Evolutionary conservation across 306 rosid species (phyloP).

Genomic region (Begonia peltatifolia): DNA sequence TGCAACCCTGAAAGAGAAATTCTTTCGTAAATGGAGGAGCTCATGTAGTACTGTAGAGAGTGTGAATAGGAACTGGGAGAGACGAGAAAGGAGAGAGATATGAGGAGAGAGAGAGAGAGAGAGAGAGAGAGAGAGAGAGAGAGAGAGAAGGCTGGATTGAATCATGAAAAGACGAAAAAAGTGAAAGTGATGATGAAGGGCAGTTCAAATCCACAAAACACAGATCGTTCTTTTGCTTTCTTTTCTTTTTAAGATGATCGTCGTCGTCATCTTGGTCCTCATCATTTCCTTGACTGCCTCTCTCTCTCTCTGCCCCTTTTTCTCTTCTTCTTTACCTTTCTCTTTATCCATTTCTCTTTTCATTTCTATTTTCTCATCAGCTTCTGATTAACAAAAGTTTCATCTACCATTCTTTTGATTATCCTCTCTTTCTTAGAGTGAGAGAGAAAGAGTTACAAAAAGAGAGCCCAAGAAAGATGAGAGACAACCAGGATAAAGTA

Average conservation of each 20-base stretch:
- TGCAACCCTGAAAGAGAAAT: no score
- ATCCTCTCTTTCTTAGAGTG: conserved; percentile 22
- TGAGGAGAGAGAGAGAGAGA: no score
- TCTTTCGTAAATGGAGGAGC: no score
- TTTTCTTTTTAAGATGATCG: conserved; percentile 5
- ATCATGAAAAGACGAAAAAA: neutral
- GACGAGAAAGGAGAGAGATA: no score
- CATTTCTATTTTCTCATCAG: conserved; percentile 1
- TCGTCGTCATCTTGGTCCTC: conserved; percentile 5
- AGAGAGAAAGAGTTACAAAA: conserved; percentile 7
- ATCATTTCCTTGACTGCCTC: neutral
- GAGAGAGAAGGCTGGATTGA: neutral
- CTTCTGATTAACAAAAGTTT: conserved; percentile 14
- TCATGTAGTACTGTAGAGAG: no score
- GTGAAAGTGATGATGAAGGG: neutral
- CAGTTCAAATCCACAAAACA: conserved; percentile 7
- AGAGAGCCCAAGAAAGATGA: no score
- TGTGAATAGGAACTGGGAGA: no score
- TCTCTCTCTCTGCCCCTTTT: neutral
- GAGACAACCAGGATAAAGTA: no score
- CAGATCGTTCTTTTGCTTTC: conserved; percentile 5
- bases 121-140: neutral
- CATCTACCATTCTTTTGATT: conserved; percentile 32
- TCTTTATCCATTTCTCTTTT: neutral
- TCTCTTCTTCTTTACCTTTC: neutral